A percentile compares a stretch with the other conserved stretches of the same genome.
These are phyloP conservation scores for Solanum hybrid DNA, from an alignment of 305 asterid species.

Conservation along the genomic window DNA sequence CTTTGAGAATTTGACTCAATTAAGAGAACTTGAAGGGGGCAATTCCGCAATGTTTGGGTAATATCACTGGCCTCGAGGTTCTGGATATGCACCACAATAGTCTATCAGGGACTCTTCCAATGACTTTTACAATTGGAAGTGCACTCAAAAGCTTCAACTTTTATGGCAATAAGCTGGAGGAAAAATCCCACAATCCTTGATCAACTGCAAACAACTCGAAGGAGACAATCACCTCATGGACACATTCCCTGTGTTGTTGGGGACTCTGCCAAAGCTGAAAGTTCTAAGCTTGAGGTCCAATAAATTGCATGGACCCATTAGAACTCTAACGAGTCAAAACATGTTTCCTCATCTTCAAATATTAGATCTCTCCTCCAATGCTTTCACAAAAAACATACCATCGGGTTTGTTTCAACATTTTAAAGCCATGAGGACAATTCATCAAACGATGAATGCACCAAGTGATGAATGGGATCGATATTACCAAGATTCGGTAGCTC, in stretches of 20 bases:
- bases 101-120: background rate
- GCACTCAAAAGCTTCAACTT: background rate
- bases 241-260: background rate
- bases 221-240: background rate
- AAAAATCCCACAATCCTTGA: background rate
- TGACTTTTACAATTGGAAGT: background rate
- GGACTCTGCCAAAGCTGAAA: background rate
- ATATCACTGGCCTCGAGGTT: background rate
- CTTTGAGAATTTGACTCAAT: no score
- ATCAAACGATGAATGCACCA: background rate
- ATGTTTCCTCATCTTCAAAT: background rate
- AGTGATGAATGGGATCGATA: background rate
- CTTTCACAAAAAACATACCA: background rate
- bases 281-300: background rate
- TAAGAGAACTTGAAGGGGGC: background rate
- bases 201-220: no score
- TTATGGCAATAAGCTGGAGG: background rate
- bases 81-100: background rate
- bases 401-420: background rate
- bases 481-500: slow-evolving; percentile 1
- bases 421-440: background rate
- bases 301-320: background rate
- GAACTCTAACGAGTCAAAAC: background rate
- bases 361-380: background rate
- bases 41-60: background rate